These are phyloP conservation scores for Rhizopogon salebrosus DNA, from an alignment of 768 basidiomycete genomes.

Conservation along the genomic window DNA sequence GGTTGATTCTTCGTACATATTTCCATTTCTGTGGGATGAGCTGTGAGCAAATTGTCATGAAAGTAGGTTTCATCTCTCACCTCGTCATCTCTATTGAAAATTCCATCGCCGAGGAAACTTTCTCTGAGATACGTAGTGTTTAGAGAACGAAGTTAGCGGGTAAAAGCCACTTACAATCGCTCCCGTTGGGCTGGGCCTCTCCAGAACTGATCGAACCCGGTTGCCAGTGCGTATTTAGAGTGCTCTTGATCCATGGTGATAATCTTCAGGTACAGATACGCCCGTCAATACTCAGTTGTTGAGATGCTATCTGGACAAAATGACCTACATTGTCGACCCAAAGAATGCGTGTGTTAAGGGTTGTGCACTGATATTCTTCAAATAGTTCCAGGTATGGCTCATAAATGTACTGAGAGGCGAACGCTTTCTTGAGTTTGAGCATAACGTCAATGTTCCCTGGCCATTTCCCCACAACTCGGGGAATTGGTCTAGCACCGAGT, in stretches of 20 bases:
- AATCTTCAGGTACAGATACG: constrained; percentile 36
- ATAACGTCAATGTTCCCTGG: constrained; percentile 76
- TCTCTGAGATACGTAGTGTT: constrained; percentile 23
- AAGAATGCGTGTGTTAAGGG: constrained; percentile 61
- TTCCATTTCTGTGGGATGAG: constrained; percentile 49
- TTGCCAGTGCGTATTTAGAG: constrained; percentile 56
- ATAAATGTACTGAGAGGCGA: constrained; percentile 55
- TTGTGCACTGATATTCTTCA: constrained; percentile 65
- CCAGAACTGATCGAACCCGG: constrained; percentile 66
- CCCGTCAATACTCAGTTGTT: not conserved
- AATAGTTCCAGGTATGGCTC: constrained; percentile 64
- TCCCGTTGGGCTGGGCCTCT: constrained; percentile 61
- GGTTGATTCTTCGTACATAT: constrained; percentile 37
- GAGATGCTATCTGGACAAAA: not conserved
- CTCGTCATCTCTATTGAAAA: constrained; percentile 75
- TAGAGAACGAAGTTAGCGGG: constrained; percentile 6
- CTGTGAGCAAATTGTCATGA: not conserved
- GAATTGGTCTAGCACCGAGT: constrained; percentile 48
- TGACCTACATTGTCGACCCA: constrained; percentile 63
- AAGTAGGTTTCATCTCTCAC: constrained; percentile 26
- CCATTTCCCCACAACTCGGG: constrained; percentile 62
- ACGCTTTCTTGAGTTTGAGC: constrained; percentile 47
- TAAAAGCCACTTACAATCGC: constrained; percentile 44
- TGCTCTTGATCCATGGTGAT: constrained; percentile 74
- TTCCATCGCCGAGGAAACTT: constrained; percentile 63